Evolutionary conservation across 2,329 filamentous ascomycete genomes (phyloP), one percentile per base, ranked within the genome.

Genomic region (Fusarium albosuccineum): DNA sequence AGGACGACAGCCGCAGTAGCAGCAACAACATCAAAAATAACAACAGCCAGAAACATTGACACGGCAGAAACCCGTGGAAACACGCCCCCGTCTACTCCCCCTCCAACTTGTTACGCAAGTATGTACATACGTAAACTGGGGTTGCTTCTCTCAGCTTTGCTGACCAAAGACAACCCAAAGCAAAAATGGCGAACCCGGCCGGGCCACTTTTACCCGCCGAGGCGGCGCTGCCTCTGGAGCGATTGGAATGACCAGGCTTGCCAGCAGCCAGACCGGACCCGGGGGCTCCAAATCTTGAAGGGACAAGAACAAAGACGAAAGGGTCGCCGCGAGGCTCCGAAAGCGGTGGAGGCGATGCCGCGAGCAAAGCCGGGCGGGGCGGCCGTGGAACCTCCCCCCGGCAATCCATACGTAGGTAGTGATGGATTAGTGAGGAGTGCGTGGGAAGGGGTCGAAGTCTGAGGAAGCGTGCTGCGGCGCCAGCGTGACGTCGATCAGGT

Each of bases 161-260:
- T 65, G 62, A 64, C 62, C 59, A 62, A 55, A 33, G 46, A 67
- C 40, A 13, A 48, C 55, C 29, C 56, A 34, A 41, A 54, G 51
- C 40, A 3, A 33, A 36, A 55, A 63, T 64, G 63, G 60, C 52
- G 60, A 64, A 60, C 56, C 63, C 61, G 46, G 60, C 51, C 59
- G 70, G 62, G 64, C 70, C 70, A 73, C 70, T 73, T 73, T 73
- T 73, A 73, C 70, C 70, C 70, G 71, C 55, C 46, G 59, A 70
- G 65, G 53, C 64, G 61, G 53, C 64, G 61, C 62, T 66, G 42
- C 27, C 30, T 64, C 65, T 62, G 36, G 52, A 50, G 54, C 49
- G 58, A 67, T 57, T 71, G 69, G 64, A 72, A 69, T 71, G 68
- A 50, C 63, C 63, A 62, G 11, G 11, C 22, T 22, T 9, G 30